These are phyloP conservation scores for Citrus maxima DNA, from an alignment of 345 rosid genomes.

Conservation along the genomic window DNA sequence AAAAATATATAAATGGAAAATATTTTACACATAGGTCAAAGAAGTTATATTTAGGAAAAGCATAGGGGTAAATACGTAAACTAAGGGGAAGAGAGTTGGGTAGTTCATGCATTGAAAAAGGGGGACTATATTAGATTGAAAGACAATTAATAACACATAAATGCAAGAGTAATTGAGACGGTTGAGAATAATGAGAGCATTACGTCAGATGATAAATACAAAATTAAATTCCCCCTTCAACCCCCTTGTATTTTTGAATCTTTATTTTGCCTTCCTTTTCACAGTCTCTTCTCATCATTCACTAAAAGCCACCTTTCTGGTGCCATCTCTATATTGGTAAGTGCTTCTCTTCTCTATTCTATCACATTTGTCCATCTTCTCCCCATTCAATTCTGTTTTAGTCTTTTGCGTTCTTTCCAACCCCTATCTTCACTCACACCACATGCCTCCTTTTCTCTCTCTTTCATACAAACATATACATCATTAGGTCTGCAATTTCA, in stretches of 20 bases:
- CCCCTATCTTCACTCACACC: conserved; percentile 16
- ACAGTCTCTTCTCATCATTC: conserved; percentile 40
- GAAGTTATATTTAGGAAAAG: conserved; percentile 4
- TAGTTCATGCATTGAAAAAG: conserved; percentile 68
- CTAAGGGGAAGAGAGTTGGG: conserved; percentile 38
- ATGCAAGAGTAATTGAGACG: conserved; percentile 94
- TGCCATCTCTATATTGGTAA: conserved; percentile 49
- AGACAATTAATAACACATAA: conserved; percentile 79
- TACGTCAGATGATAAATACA: conserved; percentile 87
- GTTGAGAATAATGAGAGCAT: conserved; percentile 87
- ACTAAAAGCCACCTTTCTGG: conserved; percentile 57
- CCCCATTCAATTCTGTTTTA: conserved; percentile 40
- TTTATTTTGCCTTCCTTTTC: conserved; percentile 14
- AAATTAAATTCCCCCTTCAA: conserved; percentile 53
- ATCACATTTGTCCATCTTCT: conserved; percentile 37
- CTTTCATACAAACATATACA: not conserved
- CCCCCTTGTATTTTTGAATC: conserved; percentile 21
- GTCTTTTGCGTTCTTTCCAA: conserved; percentile 19
- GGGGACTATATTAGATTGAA: conserved; percentile 47
- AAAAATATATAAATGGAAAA: not conserved
- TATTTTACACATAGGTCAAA: not conserved
- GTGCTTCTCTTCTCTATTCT: conserved; percentile 17
- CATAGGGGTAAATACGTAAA: conserved; percentile 33
- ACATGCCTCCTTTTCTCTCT: conserved; percentile 5
- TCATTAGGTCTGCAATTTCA: conserved; percentile 1